Base-by-base conservation (phyloP, 2,329 filamentous ascomycete genomes). In the Reticulascus tulasneorum region DNA sequence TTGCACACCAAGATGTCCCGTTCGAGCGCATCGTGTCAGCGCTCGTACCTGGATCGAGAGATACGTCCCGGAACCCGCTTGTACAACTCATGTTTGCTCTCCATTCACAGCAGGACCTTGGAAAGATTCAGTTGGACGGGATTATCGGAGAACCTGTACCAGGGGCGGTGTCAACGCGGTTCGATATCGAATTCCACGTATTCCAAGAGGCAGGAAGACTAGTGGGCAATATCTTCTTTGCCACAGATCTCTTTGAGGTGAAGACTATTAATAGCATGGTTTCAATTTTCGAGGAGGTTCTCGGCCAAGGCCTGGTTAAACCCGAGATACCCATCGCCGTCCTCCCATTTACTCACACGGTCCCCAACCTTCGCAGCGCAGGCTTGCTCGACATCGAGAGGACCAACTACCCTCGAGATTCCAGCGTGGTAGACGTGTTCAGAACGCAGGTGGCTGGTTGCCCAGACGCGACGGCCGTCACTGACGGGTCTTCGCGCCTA, bases 51-150 rank as follows among this genome's bases (percentile, higher is more conserved):
- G 31, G 31, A 5, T 33, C 31, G 6, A 20, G 31, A 13, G 31
- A 33, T 6, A 33, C 31, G 3, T 33, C 31, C 4, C 31, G 31
- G 4, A 33, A 33, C 31, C 31, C 31, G 23, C 10, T 33, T 9
- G 31, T 33, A 18, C 31, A 33, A 13, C 23, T 33, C 12, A 33
- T 33, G 31, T 33, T 33, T 4, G 31, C 31, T 15, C 22, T 33
- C 5, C 31, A 33, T 4, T n/a, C 22, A 16, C 31, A 33, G 7
- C 31, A 26, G 23, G 31, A 18, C 8, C 10, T 17, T 5, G 22
- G 31, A 3, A 15, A 18, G 12, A 13, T 33, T 10, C 31, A 9
- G 23, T 24, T 33, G 10, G 31, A 33, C 4, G 21, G 26, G 9
- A 10, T 33, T 6, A 12, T 24, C 5, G n/a, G 16, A 11, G 31